Conservation (phyloP, 768 basidiomycete genomes). For the Nidularia sp. region DNA sequence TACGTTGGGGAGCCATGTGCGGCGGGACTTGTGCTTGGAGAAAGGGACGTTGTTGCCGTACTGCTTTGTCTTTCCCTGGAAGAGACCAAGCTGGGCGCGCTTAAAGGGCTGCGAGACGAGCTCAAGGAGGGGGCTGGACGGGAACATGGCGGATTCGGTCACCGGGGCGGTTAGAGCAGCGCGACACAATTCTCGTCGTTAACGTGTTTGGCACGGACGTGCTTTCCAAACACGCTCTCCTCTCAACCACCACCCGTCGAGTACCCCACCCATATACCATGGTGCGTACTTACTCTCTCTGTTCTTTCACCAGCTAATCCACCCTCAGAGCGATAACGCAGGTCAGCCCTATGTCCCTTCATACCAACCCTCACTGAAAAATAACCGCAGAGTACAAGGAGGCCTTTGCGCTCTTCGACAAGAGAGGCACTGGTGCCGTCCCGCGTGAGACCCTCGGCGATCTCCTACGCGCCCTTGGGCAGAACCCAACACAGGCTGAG, state of each 20-base stretch:
- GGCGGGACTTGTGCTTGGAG: constrained; percentile 82
- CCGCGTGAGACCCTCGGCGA: constrained; percentile 88
- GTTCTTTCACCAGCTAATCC: not conserved
- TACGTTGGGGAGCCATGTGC: constrained; percentile 86
- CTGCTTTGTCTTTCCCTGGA: constrained; percentile 76
- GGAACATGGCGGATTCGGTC: constrained; percentile 13
- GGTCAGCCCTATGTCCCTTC: constrained; percentile 14
- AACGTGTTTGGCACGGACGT: not conserved
- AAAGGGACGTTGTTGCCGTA: constrained; percentile 89
- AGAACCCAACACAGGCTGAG: constrained; percentile 99
- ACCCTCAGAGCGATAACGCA: constrained; percentile 33
- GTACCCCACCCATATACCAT: not conserved
- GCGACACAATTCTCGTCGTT: too few species aligned
- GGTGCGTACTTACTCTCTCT: not conserved
- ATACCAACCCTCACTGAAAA: not conserved
- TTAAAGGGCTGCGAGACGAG: constrained; percentile 70
- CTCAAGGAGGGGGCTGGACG: constrained; percentile 23
- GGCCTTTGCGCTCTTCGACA: constrained; percentile 97
- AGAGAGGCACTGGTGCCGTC: constrained; percentile 88
- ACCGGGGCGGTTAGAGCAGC: too few species aligned
- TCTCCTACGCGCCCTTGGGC: constrained; percentile 88
- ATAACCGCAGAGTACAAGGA: constrained; percentile 78
- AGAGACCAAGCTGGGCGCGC: constrained; percentile 75
- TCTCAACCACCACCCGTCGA: too few species aligned
- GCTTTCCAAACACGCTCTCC: too few species aligned